Base-by-base conservation (phyloP, 2,329 filamentous ascomycete genomes). In the Amylocarpus encephaloides region DNA sequence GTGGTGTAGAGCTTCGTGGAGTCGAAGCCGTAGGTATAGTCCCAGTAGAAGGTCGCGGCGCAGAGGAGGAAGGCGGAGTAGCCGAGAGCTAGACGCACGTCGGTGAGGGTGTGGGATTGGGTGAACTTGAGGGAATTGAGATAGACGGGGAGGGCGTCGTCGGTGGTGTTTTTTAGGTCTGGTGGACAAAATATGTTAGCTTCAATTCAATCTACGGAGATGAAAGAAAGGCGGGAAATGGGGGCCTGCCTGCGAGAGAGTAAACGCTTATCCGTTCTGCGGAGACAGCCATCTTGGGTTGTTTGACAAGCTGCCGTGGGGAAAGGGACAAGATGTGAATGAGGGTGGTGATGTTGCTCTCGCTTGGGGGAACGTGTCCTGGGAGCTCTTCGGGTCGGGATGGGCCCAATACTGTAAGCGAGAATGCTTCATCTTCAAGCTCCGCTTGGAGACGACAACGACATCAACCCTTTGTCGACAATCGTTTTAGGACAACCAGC, bases 131-230 rank as follows among this genome's bases (percentile, higher is more conserved):
- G 82, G 30, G 83, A 87, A 70, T 88, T 92, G 56, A 98, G 83
- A 74, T 97, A 97, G 71, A 93, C 90, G 52, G 87, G 83, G 53
- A 98, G 84, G 50, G 91, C 89, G 71, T 98, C 93, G 73, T 98
- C 93, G 59, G 88, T 89, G 35, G 91, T 94, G 73, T 93, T 95
- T 71, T 97, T 97, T 57, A 98, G 85, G 68, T 97, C 93, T 95
- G 66, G 40, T 13, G n/a, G n/a, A n/a, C 22, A 34, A 13, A 11
- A 11, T 1, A 18, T 26, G 39, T 60, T 54, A 56, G 52, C 36
- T 51, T 16, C 34, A 12, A 15, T 35, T 33, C 19, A 35, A 12
- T 11, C n/a, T 13, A 30, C 34, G 26, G 9, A 18, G 16, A 6
- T 12, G 5, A 5, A 5, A 18, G 19, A 18, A 35, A 35, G 32